These are phyloP conservation scores for Rhynchosporium secalis DNA, from an alignment of 2,329 filamentous ascomycete species.

Conservation along the genomic window DNA sequence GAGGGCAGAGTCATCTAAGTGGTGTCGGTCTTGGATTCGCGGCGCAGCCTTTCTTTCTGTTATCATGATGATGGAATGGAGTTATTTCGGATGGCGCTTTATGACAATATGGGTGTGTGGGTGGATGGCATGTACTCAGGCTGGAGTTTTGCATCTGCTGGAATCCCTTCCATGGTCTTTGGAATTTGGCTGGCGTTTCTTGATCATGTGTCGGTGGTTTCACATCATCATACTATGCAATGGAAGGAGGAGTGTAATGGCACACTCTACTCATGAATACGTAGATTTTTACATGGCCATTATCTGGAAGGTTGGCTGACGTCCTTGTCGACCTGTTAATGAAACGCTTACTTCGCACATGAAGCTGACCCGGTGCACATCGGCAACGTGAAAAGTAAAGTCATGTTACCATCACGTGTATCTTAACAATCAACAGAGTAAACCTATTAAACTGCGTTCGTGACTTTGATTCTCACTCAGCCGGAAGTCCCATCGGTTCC, in stretches of 20 bases:
- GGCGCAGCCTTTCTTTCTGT: background rate
- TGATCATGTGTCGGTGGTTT: background rate
- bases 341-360: too few species aligned
- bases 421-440: too few species aligned
- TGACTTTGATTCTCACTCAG: too few species aligned
- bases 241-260: background rate
- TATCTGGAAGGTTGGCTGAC: too few species aligned
- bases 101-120: background rate
- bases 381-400: too few species aligned
- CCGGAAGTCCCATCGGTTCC: too few species aligned
- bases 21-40: too few species aligned
- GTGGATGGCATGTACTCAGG: background rate
- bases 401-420: too few species aligned
- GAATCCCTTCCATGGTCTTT: background rate
- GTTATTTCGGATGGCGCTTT: background rate
- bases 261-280: background rate
- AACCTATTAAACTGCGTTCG: too few species aligned
- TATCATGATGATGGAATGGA: background rate
- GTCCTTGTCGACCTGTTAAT: too few species aligned
- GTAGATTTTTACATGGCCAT: background rate
- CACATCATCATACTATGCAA: background rate
- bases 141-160: background rate
- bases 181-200: constrained; percentile 1
- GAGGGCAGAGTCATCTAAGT: constrained; percentile 29
- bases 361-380: too few species aligned